phyloP scores from a whole-genome alignment of 768 basidiomycete genomes.

The Suillus tomentosus region DNA sequence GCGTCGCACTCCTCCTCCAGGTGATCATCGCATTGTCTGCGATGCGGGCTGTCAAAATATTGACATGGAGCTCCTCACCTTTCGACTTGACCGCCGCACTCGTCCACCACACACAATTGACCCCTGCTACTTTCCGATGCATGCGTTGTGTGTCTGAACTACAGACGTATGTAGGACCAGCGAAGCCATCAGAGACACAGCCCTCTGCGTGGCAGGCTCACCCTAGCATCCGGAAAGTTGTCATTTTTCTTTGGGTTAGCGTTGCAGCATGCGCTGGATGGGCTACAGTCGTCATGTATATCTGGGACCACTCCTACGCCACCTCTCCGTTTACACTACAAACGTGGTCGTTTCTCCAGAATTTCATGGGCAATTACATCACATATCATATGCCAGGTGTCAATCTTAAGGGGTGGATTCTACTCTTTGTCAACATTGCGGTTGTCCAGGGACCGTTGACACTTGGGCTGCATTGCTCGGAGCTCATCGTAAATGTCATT shows the following conservation, averaged over 20 bases:
- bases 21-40: conserved; percentile 26
- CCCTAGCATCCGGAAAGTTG: conserved; percentile 23
- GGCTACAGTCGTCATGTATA: conserved; percentile 20
- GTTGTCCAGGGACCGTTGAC: conserved; percentile 31
- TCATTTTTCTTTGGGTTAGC: conserved; percentile 27
- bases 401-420: conserved; percentile 16
- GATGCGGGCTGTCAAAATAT: conserved; percentile 22
- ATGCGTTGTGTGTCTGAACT: conserved; percentile 26
- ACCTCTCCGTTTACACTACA: background rate
- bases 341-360: conserved; percentile 31
- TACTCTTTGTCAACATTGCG: conserved; percentile 30
- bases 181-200: conserved; percentile 20
- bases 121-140: conserved; percentile 23
- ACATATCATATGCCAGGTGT: conserved; percentile 5
- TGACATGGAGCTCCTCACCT: conserved; percentile 36
- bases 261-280: conserved; percentile 24
- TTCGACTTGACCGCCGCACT: conserved; percentile 34
- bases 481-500: conserved; percentile 31
- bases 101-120: conserved; percentile 28
- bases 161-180: conserved; percentile 13
- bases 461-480: conserved; percentile 30
- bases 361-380: conserved; percentile 13
- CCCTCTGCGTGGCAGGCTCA: conserved; percentile 33
- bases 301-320: background rate
- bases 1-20: conserved; percentile 26